phyloP scores from a whole-genome alignment of 768 basidiomycete species.

The Trametes coccinea region DNA sequence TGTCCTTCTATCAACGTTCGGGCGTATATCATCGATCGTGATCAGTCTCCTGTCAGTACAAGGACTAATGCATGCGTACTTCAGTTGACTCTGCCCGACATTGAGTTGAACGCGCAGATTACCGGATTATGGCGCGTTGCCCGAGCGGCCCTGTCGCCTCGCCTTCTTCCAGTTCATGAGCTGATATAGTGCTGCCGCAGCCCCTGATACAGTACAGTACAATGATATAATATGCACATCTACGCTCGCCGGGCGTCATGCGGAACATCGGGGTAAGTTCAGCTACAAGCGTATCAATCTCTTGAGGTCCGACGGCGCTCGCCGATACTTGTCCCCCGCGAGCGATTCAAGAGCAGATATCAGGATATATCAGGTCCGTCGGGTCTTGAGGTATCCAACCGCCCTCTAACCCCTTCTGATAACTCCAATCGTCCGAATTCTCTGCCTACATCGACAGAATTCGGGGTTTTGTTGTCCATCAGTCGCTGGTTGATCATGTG shows the following conservation, averaged over 20 bases:
- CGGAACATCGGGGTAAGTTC: background rate
- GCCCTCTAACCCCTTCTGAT: constrained; percentile 68
- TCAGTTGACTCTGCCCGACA: too few species aligned
- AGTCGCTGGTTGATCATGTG: background rate
- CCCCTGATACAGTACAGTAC: background rate
- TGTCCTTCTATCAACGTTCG: too few species aligned
- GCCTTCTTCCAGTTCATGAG: too few species aligned
- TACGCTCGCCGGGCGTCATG: background rate
- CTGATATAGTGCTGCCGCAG: background rate
- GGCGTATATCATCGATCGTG: too few species aligned
- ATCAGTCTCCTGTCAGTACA: too few species aligned
- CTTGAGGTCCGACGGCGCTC: background rate
- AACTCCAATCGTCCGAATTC: constrained; percentile 75
- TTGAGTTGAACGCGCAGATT: too few species aligned
- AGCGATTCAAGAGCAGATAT: constrained; percentile 47
- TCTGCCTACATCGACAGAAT: constrained; percentile 45
- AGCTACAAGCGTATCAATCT: background rate
- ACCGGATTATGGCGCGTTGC: too few species aligned
- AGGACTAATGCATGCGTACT: too few species aligned
- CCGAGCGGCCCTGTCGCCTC: too few species aligned
- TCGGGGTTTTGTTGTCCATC: too few species aligned
- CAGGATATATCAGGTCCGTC: constrained; percentile 61
- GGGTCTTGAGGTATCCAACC: constrained; percentile 80
- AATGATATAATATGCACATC: background rate
- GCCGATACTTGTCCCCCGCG: background rate